A percentile compares a stretch with the other conserved stretches of the same genome.
Evolutionary conservation across 169 alveolate species (phyloP).

Genomic region (Besnoitia besnoiti): DNA sequence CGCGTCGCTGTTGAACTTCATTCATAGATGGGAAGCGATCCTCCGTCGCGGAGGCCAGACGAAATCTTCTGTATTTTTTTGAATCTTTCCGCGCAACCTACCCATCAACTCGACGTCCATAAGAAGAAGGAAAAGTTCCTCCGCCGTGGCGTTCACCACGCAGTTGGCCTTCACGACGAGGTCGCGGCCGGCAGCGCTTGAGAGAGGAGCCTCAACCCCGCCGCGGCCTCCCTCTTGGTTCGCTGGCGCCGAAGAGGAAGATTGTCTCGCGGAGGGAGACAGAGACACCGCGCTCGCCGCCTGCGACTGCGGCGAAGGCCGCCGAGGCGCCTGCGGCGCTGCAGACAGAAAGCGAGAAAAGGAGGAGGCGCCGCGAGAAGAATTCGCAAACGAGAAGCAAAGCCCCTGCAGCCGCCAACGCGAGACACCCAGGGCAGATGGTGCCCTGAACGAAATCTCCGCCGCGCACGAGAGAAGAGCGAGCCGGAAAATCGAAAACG

Average conservation of each 20-base stretch:
- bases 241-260: neutral
- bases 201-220: neutral
- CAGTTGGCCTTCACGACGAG: conserved; percentile 12
- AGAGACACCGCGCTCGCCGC: neutral
- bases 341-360: no score
- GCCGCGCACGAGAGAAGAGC: neutral
- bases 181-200: neutral
- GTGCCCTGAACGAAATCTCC: no score
- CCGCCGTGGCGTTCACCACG: conserved; percentile 27
- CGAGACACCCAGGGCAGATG: neutral
- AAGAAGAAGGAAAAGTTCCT: neutral
- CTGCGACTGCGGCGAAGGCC: neutral
- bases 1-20: no score
- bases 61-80: no score
- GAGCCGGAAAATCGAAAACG: neutral
- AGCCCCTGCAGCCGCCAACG: neutral
- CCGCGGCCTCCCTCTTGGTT: neutral
- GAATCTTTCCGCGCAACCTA: no score
- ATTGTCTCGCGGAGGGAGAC: neutral
- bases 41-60: no score
- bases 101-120: conserved; percentile 23
- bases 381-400: no score
- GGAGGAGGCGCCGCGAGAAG: no score
- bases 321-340: neutral
- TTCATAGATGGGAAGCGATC: no score